These are phyloP conservation scores for Cronartium quercuum DNA, from an alignment of 1,284 basidiomycete species.

Conservation along the genomic window DNA sequence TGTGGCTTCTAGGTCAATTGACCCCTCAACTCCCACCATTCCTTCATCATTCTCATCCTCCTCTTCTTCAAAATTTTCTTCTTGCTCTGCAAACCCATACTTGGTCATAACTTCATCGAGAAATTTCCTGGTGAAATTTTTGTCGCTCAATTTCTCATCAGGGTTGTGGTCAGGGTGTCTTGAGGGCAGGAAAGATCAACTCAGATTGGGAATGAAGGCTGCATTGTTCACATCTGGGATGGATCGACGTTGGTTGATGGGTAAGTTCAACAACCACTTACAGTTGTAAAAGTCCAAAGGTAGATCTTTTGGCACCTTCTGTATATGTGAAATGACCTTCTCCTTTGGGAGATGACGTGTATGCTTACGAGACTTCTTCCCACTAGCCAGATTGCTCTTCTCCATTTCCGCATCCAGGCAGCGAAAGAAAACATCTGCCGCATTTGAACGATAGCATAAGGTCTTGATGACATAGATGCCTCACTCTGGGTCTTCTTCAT, in stretches of 20 bases:
- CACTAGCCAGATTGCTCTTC: background rate
- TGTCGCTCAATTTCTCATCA: background rate
- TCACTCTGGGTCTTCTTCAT: background rate
- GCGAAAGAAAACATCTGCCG: constrained; percentile 4
- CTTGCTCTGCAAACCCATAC: background rate
- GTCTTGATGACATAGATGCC: background rate
- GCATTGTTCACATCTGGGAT: background rate
- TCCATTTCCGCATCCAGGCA: background rate
- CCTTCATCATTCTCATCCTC: background rate
- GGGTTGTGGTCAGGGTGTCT: too few species aligned
- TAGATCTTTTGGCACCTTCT: background rate
- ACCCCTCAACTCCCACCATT: background rate
- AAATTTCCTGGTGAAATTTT: background rate
- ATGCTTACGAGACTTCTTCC: background rate
- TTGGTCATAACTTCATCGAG: background rate
- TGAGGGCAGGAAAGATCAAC: background rate
- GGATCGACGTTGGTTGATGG: background rate
- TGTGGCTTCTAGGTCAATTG: background rate
- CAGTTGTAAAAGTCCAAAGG: constrained; percentile 12
- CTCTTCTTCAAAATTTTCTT: background rate
- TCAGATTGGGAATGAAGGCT: background rate
- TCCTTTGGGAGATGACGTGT: background rate
- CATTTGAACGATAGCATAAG: background rate
- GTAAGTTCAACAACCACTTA: background rate
- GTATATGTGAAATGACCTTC: background rate